Evolutionary conservation across 163 green algal genomes (phyloP).

Genomic region (Botryococcus braunii): DNA sequence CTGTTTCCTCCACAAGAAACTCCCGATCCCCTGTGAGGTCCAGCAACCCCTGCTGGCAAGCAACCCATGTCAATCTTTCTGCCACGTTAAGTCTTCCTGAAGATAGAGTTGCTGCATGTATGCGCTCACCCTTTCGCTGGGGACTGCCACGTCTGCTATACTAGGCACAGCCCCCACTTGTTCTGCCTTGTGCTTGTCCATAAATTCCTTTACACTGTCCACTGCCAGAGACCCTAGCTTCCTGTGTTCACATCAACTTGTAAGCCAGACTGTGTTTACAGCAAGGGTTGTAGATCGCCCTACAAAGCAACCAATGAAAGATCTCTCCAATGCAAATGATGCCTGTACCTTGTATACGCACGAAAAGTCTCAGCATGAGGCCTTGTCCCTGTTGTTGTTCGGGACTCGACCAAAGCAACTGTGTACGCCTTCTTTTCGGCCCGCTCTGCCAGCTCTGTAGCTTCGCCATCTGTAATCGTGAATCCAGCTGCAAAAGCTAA

Average conservation of each 20-base stretch:
- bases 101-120: neutral
- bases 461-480: neutral
- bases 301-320: neutral
- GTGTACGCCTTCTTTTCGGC: slow-evolving; percentile 75
- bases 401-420: slow-evolving; percentile 56
- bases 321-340: neutral
- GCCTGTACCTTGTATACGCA: slow-evolving; percentile 22
- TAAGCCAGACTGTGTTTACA: slow-evolving; percentile 8
- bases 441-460: neutral
- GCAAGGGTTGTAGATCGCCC: neutral
- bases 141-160: slow-evolving; percentile 25
- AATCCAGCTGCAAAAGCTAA: neutral
- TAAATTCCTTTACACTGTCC: slow-evolving; percentile 4
- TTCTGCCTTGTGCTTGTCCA: slow-evolving; percentile 2
- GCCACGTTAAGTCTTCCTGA: neutral
- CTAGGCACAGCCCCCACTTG: slow-evolving; percentile 53
- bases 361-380: slow-evolving; percentile 40
- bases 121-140: too few species aligned
- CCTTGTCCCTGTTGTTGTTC: slow-evolving; percentile 67
- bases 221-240: slow-evolving; percentile 1
- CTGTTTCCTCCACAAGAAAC: slow-evolving; percentile 68
- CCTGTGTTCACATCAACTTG: slow-evolving; percentile 6
- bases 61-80: neutral
- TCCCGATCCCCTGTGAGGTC: slow-evolving; percentile 70
- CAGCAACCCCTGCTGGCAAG: slow-evolving; percentile 19